Conservation (phyloP, 306 rosid genomes). For the Citrullus amarus region DNA sequence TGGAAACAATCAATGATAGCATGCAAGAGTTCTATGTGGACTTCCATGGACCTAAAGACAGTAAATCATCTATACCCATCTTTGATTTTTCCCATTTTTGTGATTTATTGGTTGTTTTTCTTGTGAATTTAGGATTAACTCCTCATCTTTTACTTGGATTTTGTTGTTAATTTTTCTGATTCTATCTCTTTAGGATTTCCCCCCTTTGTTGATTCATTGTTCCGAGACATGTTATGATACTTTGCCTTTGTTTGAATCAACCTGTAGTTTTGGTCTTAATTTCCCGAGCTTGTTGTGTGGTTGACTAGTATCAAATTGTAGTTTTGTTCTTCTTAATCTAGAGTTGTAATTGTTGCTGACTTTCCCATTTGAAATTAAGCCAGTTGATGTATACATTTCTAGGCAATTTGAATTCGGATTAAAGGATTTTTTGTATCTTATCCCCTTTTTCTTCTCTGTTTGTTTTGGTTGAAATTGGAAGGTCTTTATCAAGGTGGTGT, state of each 20-base stretch:
- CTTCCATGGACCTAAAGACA: constrained; percentile 73
- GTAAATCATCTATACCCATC: constrained; percentile 30
- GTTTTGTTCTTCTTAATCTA: neutral
- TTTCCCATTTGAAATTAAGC: neutral
- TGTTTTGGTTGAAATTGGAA: constrained; percentile 24
- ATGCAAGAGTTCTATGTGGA: constrained; percentile 70
- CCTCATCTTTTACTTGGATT: neutral
- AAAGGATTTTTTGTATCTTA: neutral
- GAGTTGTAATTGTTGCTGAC: neutral
- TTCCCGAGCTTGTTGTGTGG: neutral
- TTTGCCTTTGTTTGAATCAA: neutral
- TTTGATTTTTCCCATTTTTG: neutral
- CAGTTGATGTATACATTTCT: neutral
- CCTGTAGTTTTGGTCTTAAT: neutral
- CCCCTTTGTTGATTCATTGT: neutral
- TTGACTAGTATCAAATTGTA: neutral
- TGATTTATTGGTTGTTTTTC: neutral
- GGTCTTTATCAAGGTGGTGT: constrained; percentile 76
- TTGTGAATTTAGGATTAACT: neutral
- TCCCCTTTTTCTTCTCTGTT: neutral
- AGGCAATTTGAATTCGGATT: neutral
- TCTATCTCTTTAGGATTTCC: neutral
- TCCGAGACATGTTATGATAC: neutral
- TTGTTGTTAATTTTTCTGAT: neutral
- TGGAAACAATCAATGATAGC: constrained; percentile 66